phyloP scores from a whole-genome alignment of 2,329 filamentous ascomycete genomes.

The Fusarium metavorans region DNA sequence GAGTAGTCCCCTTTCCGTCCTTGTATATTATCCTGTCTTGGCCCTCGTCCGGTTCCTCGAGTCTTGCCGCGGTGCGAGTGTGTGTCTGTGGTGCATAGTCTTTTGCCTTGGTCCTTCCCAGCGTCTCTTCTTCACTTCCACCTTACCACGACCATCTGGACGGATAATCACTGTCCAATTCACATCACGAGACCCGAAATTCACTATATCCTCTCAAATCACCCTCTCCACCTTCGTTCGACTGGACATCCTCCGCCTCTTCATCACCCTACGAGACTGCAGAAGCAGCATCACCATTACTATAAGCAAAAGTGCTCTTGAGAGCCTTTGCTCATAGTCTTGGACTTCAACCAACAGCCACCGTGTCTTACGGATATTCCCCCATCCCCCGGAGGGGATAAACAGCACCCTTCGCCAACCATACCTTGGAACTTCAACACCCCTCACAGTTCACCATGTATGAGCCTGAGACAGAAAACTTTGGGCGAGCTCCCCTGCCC shows the following conservation, averaged over 20 bases:
- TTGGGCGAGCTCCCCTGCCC: slow-evolving; percentile 24
- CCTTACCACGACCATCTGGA: slow-evolving; percentile 29
- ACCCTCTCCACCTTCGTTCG: slow-evolving; percentile 27
- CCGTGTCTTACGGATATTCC: slow-evolving; percentile 25
- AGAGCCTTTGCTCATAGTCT: slow-evolving; percentile 14
- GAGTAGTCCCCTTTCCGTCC: slow-evolving; percentile 43
- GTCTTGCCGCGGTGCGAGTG: slow-evolving; percentile 36
- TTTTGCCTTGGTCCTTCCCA: slow-evolving; percentile 42
- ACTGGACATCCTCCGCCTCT: slow-evolving; percentile 15
- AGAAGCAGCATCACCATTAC: slow-evolving; percentile 2
- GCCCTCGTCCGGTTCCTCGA: slow-evolving; percentile 31
- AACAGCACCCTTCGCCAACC: slow-evolving; percentile 33
- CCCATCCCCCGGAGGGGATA: slow-evolving; percentile 24
- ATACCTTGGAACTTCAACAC: slow-evolving; percentile 27
- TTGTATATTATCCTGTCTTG: slow-evolving; percentile 42
- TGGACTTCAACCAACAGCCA: slow-evolving; percentile 15
- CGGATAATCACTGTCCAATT: slow-evolving; percentile 40
- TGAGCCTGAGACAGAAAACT: slow-evolving; percentile 27
- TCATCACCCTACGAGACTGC: slow-evolving; percentile 1
- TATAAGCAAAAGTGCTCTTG: slow-evolving; percentile 1
- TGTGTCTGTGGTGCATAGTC: slow-evolving; percentile 44
- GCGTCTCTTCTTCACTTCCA: slow-evolving; percentile 43
- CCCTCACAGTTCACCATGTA: slow-evolving; percentile 36
- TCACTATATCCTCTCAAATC: slow-evolving; percentile 26
- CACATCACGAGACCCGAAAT: slow-evolving; percentile 29